These are phyloP conservation scores for Paecilomyces niveus DNA, from an alignment of 2,329 filamentous ascomycete species.

Conservation along the genomic window DNA sequence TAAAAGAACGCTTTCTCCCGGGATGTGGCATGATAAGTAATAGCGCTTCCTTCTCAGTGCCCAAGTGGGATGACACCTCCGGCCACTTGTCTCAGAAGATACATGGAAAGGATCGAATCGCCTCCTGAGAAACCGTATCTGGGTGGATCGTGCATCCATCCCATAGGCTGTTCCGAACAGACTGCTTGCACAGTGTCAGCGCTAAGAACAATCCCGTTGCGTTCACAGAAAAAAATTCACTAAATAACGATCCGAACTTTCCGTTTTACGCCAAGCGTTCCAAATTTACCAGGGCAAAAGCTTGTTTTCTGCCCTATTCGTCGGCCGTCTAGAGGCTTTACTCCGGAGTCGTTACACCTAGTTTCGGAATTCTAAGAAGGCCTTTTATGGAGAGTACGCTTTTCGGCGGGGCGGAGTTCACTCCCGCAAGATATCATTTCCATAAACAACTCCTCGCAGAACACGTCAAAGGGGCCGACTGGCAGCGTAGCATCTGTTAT, in stretches of 20 bases:
- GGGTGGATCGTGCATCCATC: not conserved
- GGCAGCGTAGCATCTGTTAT: not conserved
- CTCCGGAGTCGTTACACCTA: not conserved
- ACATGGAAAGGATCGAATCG: not conserved
- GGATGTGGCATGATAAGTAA: not conserved
- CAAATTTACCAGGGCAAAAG: not conserved
- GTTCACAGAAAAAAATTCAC: not conserved
- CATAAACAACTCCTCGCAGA: not conserved
- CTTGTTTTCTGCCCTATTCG: not conserved
- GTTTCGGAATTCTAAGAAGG: not conserved
- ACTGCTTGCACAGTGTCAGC: not conserved
- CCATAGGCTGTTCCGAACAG: not conserved
- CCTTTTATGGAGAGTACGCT: not conserved
- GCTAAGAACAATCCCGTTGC: not conserved
- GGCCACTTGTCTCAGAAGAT: not conserved
- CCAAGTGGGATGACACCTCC: not conserved
- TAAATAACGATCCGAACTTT: not conserved
- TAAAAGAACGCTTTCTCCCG: not conserved
- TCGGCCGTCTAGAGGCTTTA: not conserved
- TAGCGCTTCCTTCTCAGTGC: not conserved
- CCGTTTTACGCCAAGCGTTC: not conserved
- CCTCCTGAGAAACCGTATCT: not conserved
- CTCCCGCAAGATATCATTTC: not conserved
- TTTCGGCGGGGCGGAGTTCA: not conserved
- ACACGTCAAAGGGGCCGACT: not conserved